Conservation (phyloP, 2,329 filamentous ascomycete species). For the Paraphoma chrysanthemicola region DNA sequence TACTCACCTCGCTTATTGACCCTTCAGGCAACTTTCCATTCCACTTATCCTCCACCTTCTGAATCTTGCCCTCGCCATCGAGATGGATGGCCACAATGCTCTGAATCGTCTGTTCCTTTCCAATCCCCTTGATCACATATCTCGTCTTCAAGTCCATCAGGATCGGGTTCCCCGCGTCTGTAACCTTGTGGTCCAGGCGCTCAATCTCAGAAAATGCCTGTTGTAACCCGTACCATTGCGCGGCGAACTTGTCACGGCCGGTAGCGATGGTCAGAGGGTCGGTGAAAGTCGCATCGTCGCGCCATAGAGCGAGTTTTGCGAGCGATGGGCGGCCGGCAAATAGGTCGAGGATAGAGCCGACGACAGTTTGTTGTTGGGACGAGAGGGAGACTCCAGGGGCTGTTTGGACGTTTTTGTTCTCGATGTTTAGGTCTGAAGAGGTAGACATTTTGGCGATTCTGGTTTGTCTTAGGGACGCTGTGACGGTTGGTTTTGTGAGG, state of each 20-base stretch:
- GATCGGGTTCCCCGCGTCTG: conserved; percentile 65
- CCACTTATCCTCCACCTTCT: conserved; percentile 63
- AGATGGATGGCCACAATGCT: conserved; percentile 58
- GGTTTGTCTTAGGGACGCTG: conserved; percentile 9
- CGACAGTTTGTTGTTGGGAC: conserved; percentile 60
- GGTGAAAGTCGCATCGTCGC: conserved; percentile 63
- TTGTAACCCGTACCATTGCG: conserved; percentile 67
- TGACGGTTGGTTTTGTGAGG: conserved; percentile 25
- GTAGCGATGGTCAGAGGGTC: conserved; percentile 66
- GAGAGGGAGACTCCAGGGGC: conserved; percentile 60
- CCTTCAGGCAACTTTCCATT: conserved; percentile 60
- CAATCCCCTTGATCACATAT: conserved; percentile 62
- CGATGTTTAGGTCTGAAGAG: conserved; percentile 52
- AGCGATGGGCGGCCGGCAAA: conserved; percentile 67
- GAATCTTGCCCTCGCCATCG: conserved; percentile 54
- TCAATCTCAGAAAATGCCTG: conserved; percentile 65
- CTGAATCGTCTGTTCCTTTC: conserved; percentile 58
- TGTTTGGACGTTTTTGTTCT: conserved; percentile 62
- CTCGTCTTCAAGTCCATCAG: conserved; percentile 60
- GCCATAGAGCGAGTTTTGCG: conserved; percentile 66
- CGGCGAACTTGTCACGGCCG: conserved; percentile 61
- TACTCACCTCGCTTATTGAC: conserved; percentile 59
- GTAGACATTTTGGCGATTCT: conserved; percentile 42
- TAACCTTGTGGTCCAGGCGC: conserved; percentile 62
- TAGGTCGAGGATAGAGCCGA: conserved; percentile 67